Evolutionary conservation across 345 rosid species (phyloP).

Genomic region (Odontarrhena argentea): DNA sequence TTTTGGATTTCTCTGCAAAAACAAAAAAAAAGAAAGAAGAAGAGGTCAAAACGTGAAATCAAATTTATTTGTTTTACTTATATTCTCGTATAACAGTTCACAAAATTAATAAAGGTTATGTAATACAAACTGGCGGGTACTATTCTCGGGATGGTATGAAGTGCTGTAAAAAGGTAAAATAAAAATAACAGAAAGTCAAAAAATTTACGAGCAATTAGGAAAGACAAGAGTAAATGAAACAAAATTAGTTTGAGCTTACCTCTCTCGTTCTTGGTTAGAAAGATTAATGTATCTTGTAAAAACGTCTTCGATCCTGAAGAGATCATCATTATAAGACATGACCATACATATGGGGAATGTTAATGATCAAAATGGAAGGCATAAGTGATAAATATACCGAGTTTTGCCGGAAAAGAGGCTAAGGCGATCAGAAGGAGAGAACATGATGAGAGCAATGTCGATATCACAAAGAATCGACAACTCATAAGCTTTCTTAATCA

Average conservation of each 20-base stretch:
- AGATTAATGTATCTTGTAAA: constrained; percentile 64
- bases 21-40: neutral
- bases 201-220: neutral
- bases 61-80: neutral
- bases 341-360: constrained; percentile 1
- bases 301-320: constrained; percentile 69
- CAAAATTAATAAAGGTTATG: too few species aligned
- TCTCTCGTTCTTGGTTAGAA: constrained; percentile 67
- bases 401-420: constrained; percentile 72
- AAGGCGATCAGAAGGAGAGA: constrained; percentile 70
- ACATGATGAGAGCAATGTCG: constrained; percentile 84
- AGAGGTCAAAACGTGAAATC: neutral
- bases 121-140: constrained; percentile 33
- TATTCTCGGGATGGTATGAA: constrained; percentile 43
- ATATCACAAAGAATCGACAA: constrained; percentile 81
- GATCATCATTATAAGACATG: neutral
- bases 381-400: constrained; percentile 48
- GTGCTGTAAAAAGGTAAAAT: constrained; percentile 42
- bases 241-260: constrained; percentile 39
- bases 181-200: neutral
- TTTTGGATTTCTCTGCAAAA: constrained; percentile 52
- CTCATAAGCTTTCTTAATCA: constrained; percentile 88
- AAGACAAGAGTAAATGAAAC: neutral
- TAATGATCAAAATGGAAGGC: neutral
- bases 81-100: neutral